Percentiles rank a stretch among this genome's conserved stretches.
phyloP scores from a whole-genome alignment of 2,329 filamentous ascomycete genomes.

The Clonostachys byssicola region DNA sequence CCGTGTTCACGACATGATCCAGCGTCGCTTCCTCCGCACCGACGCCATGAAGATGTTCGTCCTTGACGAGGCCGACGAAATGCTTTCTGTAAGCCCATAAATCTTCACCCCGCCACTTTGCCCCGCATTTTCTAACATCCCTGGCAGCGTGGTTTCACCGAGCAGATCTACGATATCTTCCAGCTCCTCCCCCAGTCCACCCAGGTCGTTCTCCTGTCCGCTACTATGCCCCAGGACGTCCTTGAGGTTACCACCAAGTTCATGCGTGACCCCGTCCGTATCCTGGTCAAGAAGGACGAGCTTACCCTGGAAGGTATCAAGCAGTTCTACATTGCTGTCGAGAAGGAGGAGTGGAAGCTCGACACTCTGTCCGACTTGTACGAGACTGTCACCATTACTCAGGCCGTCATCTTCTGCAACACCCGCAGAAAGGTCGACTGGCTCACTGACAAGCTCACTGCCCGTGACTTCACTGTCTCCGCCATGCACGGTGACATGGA shows the following conservation, averaged over 20 bases:
- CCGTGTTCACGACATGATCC: conserved; percentile 99
- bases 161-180: conserved; percentile 99
- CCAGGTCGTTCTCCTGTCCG: conserved; percentile 96
- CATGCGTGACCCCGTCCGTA: conserved; percentile 98
- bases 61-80: conserved; percentile 98
- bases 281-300: conserved; percentile 99
- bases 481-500: conserved; percentile 99
- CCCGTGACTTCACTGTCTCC: conserved; percentile 97
- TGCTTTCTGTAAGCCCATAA: conserved; percentile 71
- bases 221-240: conserved; percentile 98
- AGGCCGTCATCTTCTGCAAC: conserved; percentile 99
- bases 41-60: conserved; percentile 99
- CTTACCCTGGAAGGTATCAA: conserved; percentile 99
- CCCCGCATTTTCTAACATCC: conserved; percentile 22
- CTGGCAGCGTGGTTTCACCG: conserved; percentile 87
- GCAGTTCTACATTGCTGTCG: conserved; percentile 99
- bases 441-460: conserved; percentile 98
- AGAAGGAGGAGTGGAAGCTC: conserved; percentile 99
- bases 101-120: neutral
- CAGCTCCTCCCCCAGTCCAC: conserved; percentile 96
- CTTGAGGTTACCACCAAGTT: conserved; percentile 99
- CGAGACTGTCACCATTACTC: conserved; percentile 98
- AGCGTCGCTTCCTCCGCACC: conserved; percentile 94
- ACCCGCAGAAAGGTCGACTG: conserved; percentile 99
- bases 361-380: conserved; percentile 98